Percentiles rank a stretch among this genome's conserved stretches.
Evolutionary conservation across 2,329 filamentous ascomycete genomes (phyloP).

Genomic region (Cryoendolithus antarcticus): DNA sequence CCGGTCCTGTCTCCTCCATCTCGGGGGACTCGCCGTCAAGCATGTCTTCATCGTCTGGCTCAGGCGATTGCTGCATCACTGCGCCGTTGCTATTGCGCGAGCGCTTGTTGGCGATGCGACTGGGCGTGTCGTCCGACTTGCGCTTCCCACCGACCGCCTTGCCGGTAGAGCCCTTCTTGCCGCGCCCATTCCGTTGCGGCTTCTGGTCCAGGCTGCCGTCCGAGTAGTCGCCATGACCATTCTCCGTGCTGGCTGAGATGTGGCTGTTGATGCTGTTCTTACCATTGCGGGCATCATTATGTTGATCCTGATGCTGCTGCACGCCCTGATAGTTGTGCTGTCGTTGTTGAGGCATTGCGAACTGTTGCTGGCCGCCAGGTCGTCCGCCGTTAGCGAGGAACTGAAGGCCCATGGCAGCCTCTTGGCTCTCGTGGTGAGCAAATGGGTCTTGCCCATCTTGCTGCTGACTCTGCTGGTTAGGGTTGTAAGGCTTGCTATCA

Average conservation of each 20-base stretch:
- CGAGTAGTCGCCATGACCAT: conserved; percentile 51
- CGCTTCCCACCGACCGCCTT: conserved; percentile 55
- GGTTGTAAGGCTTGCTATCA: conserved; percentile 41
- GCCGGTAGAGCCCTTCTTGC: conserved; percentile 49
- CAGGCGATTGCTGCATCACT: conserved; percentile 35
- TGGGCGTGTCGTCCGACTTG: conserved; percentile 61
- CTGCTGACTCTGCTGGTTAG: conserved; percentile 32
- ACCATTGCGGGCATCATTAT: conserved; percentile 24
- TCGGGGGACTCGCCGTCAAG: conserved; percentile 23
- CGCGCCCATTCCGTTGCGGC: conserved; percentile 49
- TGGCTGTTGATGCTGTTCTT: conserved; percentile 49
- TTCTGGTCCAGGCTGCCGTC: conserved; percentile 56
- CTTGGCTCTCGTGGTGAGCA: conserved; percentile 78
- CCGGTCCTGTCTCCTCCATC: conserved; percentile 29
- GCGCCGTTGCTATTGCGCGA: conserved; percentile 46
- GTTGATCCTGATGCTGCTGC: conserved; percentile 12
- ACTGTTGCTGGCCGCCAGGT: conserved; percentile 37
- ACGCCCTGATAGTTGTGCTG: conserved; percentile 32
- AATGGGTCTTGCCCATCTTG: conserved; percentile 49
- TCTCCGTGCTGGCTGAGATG: conserved; percentile 32
- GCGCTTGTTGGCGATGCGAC: conserved; percentile 61
- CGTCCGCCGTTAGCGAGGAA: conserved; percentile 61
- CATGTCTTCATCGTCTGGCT: conserved; percentile 44
- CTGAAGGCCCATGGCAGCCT: conserved; percentile 87
- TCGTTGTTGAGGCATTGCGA: conserved; percentile 31